phyloP scores from a whole-genome alignment of 352 stramenopile species.

The Elongisporangium senticosum region DNA sequence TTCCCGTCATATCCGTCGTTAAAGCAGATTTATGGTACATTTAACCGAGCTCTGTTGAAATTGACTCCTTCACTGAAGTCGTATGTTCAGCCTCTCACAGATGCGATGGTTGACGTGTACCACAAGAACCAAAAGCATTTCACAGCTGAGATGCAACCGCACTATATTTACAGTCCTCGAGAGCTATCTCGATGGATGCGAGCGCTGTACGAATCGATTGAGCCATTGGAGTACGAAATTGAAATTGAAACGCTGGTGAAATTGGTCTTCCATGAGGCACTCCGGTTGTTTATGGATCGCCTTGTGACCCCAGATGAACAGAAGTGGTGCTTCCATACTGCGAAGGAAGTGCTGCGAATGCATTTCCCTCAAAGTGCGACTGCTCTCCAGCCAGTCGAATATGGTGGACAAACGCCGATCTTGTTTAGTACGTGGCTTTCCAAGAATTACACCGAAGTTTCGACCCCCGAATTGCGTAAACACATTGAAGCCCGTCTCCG shows the following conservation, averaged over 20 bases:
- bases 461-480: conserved; percentile 90
- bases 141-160: conserved; percentile 89
- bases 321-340: conserved; percentile 93
- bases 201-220: conserved; percentile 97
- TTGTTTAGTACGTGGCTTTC: conserved; percentile 98
- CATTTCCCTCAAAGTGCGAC: conserved; percentile 82
- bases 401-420: conserved; percentile 87
- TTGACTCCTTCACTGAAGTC: conserved; percentile 96
- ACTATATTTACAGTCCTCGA: conserved; percentile 99
- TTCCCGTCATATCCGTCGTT: conserved; percentile 95
- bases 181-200: conserved; percentile 99
- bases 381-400: conserved; percentile 63
- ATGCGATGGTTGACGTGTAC: conserved; percentile 99
- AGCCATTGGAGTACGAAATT: conserved; percentile 92
- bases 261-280: conserved; percentile 98
- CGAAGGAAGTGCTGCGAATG: conserved; percentile 73
- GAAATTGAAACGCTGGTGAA: conserved; percentile 95
- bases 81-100: conserved; percentile 94
- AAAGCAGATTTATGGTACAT: conserved; percentile 99
- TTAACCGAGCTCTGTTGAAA: conserved; percentile 98
- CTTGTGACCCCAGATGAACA: conserved; percentile 96
- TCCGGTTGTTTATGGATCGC: conserved; percentile 98
- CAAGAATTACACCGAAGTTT: conserved; percentile 95
- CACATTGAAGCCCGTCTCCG: conserved; percentile 96
- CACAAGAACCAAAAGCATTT: conserved; percentile 95